phyloP scores from a whole-genome alignment of 495 filamentous ascomycete genomes.

The Penicillium angulare region DNA sequence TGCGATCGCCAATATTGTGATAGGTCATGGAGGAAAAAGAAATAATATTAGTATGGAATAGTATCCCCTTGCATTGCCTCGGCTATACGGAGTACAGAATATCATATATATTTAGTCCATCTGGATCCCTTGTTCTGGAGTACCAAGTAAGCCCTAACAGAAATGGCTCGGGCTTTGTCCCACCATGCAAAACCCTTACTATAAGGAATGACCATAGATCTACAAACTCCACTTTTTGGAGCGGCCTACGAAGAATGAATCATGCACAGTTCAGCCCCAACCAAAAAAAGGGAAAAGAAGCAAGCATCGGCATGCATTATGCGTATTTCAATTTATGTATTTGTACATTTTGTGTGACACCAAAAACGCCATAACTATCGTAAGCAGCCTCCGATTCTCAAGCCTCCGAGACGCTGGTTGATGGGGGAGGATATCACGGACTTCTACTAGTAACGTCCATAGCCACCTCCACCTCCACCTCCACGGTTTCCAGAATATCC shows the following conservation, averaged over 20 bases:
- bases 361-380: not conserved
- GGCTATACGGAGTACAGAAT: not conserved
- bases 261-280: too few species aligned
- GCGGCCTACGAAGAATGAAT: too few species aligned
- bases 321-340: not conserved
- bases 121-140: too few species aligned
- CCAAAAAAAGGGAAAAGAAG: too few species aligned
- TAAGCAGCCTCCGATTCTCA: not conserved
- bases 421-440: not conserved
- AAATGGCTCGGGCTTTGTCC: too few species aligned
- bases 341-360: not conserved
- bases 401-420: not conserved
- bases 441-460: slow-evolving; percentile 38
- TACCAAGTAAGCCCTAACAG: too few species aligned
- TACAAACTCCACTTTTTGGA: too few species aligned
- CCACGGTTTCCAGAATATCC: slow-evolving; percentile 4
- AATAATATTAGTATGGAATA: not conserved
- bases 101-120: too few species aligned
- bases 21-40: not conserved
- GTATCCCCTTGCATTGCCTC: not conserved
- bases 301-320: not conserved
- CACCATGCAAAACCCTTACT: too few species aligned
- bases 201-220: too few species aligned
- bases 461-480: slow-evolving; percentile 19
- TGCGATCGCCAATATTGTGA: not conserved